Percentiles rank a stretch among this genome's conserved stretches.
Conservation (phyloP, 441 rosid genomes). For the Metrosideros polymorpha region DNA sequence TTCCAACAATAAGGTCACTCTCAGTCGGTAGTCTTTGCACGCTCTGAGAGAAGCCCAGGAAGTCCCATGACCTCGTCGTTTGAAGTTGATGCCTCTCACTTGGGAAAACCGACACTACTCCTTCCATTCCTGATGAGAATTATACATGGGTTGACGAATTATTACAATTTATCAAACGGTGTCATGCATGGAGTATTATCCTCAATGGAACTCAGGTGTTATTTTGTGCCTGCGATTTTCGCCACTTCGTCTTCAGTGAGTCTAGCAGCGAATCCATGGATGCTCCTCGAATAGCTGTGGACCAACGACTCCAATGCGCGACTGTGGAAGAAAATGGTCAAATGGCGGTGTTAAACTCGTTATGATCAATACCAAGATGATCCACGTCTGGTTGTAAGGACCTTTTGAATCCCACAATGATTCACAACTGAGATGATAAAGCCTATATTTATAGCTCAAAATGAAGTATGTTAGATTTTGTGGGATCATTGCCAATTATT, state of each 20-base stretch:
- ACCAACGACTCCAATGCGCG: not conserved
- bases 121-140: constrained; percentile 3
- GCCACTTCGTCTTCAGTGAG: not conserved
- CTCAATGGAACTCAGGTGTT: not conserved
- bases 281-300: not conserved
- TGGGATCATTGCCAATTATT: too few relatives aligned
- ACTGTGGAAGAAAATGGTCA: not conserved
- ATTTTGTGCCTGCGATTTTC: not conserved
- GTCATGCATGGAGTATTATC: not conserved
- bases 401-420: not conserved
- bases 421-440: not conserved
- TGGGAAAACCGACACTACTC: constrained; percentile 11
- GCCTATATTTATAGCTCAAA: not conserved
- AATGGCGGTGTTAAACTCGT: not conserved
- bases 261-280: not conserved
- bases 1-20: constrained; percentile 5
- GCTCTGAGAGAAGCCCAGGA: not conserved
- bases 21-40: not conserved
- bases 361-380: not conserved
- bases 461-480: too few relatives aligned
- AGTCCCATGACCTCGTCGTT: constrained; percentile 15
- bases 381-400: not conserved
- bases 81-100: not conserved
- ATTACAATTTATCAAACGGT: not conserved
- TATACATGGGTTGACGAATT: not conserved